Evolutionary conservation across 73 alveolate species (phyloP).

Genomic region (Paramecium biaurelia): DNA sequence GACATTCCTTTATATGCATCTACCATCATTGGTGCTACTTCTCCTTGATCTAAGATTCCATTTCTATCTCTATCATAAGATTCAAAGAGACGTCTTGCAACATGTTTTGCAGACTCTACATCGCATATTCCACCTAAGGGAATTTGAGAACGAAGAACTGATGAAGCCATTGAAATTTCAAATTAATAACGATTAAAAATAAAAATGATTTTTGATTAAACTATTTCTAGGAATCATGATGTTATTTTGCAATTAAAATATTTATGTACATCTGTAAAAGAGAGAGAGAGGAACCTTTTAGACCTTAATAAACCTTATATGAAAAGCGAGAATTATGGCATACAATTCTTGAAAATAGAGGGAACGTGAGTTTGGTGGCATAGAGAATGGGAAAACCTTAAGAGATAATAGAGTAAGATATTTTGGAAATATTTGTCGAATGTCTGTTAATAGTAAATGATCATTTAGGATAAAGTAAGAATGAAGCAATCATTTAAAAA

Average conservation of each 20-base stretch:
- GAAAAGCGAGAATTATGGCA: not conserved
- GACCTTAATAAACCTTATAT: not conserved
- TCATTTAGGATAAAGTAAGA: not conserved
- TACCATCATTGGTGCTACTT: constrained; percentile 64
- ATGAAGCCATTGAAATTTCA: constrained; percentile 37
- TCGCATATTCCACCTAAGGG: constrained; percentile 66
- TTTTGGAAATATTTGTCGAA: not conserved
- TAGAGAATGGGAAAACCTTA: not conserved
- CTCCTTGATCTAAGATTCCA: constrained; percentile 51
- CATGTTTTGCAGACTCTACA: constrained; percentile 52
- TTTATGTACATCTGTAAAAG: not conserved
- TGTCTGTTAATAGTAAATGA: not conserved
- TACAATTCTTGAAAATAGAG: not conserved
- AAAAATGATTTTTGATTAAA: not conserved
- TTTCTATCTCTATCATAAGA: constrained; percentile 55
- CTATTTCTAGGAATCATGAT: not conserved
- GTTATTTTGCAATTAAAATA: not conserved
- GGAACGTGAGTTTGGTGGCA: not conserved
- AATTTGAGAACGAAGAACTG: constrained; percentile 5
- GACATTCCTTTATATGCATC: constrained; percentile 66
- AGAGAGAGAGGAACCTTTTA: not conserved
- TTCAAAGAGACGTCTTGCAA: constrained; percentile 62
- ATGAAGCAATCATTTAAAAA: not conserved
- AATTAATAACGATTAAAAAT: constrained; percentile 18
- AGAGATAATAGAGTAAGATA: not conserved